Evolutionary conservation across 2,329 filamentous ascomycete genomes (phyloP), one percentile per base, ranked within the genome.

Genomic region (Arachnomyces sp.): DNA sequence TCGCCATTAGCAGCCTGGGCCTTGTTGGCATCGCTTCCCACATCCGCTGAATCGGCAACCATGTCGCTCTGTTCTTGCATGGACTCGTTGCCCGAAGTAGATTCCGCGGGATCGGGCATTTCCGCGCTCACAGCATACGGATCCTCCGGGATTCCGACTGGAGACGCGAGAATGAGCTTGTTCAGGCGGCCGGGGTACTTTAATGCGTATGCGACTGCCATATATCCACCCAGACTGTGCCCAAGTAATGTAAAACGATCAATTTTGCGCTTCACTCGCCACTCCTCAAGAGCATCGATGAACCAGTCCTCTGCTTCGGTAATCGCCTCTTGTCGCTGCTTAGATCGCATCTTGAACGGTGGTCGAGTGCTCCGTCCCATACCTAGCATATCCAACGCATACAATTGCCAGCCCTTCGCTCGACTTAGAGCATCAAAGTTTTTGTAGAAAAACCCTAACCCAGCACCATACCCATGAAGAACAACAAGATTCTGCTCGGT

Each of bases 391-490:
- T 98, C 90, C n/a, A 98, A 70, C 1, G 90, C 87, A 59, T 92
- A 96, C 13, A 98, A 67, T 55, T 86, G 89, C 80, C 92, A 93
- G 18, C 89, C 88, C 18, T 75, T 71, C 1, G 80, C 68, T 13
- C 89, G 80, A 34, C 83, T 89, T 28, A 98, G 67, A 4, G 82
- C 80, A 62, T 98, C 92, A 45, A 94, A 95, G 60, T 98, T 98
- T 67, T 92, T 90, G 73, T 95, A 98, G 72, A 94, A 98, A 66
- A 98, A 96, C 15, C 90, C 92, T 1, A 98, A 74, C 1, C 92
- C 92, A 2, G 92, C 92, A 34, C 92, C 92, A 62, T 98, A 98
- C 45, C 92, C 92, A 59, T 98, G 92, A 3, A 98, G 70, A 78
- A 98, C 94, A 33, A 98, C 90, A 12, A 98, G 72, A 32, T 86